Percentiles rank a stretch among this genome's conserved stretches.
Conservation (phyloP, 1,139 yeast genomes). For the Candida tetrigidarum region DNA sequence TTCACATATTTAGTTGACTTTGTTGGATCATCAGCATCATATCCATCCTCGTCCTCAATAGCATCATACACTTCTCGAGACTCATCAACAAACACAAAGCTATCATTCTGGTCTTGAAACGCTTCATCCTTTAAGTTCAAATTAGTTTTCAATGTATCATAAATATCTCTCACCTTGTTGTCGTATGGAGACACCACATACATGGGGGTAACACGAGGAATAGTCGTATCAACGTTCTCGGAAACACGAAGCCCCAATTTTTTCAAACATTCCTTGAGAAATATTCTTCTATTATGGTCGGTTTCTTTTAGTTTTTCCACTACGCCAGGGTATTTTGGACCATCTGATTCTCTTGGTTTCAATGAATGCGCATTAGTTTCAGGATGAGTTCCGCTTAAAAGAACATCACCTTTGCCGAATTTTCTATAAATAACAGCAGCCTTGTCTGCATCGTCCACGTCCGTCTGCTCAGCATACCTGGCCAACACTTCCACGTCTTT, state of each 20-base stretch:
- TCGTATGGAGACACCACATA: constrained; percentile 42
- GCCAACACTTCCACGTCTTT: constrained; percentile 74
- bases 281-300: constrained; percentile 53
- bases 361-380: constrained; percentile 71
- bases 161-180: constrained; percentile 26
- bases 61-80: constrained; percentile 17
- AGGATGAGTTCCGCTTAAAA: constrained; percentile 90
- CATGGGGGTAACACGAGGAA: constrained; percentile 73
- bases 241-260: constrained; percentile 73
- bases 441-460: constrained; percentile 46
- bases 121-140: constrained; percentile 49
- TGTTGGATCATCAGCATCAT: constrained; percentile 53
- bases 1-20: constrained; percentile 56
- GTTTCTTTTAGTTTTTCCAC: constrained; percentile 43
- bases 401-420: constrained; percentile 75
- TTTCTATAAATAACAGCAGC: constrained; percentile 74
- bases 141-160: constrained; percentile 33
- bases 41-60: constrained; percentile 17
- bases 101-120: constrained; percentile 57
- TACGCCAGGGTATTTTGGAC: constrained; percentile 34
- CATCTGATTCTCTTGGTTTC: constrained; percentile 27
- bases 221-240: constrained; percentile 46
- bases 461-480: constrained; percentile 50
- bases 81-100: constrained; percentile 49
- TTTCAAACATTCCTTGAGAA: constrained; percentile 57